Evolutionary conservation across 768 basidiomycete genomes (phyloP).

Genomic region (Calocera cornea): DNA sequence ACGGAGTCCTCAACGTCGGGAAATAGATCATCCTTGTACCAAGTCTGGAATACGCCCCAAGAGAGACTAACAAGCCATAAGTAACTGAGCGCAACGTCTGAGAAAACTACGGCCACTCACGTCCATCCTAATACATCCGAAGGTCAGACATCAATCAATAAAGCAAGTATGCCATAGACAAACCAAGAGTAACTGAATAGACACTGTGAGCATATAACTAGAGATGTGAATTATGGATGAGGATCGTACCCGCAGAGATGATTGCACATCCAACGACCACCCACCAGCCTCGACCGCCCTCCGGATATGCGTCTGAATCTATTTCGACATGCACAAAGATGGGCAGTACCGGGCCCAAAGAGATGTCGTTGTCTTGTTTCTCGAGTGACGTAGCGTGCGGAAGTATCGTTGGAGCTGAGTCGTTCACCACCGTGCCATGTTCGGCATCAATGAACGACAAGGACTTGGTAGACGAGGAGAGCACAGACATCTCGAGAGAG

Average conservation of each 20-base stretch:
- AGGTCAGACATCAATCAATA: not conserved
- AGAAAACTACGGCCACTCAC: not conserved
- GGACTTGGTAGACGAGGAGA: no score
- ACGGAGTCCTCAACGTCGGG: constrained; percentile 9
- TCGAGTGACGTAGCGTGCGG: not conserved
- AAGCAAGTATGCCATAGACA: not conserved
- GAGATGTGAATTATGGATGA: not conserved
- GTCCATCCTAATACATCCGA: not conserved
- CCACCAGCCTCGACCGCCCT: constrained; percentile 13
- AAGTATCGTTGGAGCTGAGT: no score
- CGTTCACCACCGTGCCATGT: no score
- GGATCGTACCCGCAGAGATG: not conserved
- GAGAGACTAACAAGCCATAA: not conserved
- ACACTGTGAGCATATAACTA: not conserved
- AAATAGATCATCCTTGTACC: constrained; percentile 10
- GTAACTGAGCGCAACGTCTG: not conserved
- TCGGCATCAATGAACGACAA: no score
- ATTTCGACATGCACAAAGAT: not conserved
- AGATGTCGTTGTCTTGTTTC: not conserved
- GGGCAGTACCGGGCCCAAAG: not conserved
- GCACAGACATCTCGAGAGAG: no score
- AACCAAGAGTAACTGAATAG: constrained; percentile 9
- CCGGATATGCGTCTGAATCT: constrained; percentile 7
- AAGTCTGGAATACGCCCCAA: constrained; percentile 14
- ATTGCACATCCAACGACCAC: constrained; percentile 9